A percentile compares a stretch with the other conserved stretches of the same genome.
Evolutionary conservation across 495 filamentous ascomycete genomes (phyloP).

Genomic region (Wilcoxina mikolae): DNA sequence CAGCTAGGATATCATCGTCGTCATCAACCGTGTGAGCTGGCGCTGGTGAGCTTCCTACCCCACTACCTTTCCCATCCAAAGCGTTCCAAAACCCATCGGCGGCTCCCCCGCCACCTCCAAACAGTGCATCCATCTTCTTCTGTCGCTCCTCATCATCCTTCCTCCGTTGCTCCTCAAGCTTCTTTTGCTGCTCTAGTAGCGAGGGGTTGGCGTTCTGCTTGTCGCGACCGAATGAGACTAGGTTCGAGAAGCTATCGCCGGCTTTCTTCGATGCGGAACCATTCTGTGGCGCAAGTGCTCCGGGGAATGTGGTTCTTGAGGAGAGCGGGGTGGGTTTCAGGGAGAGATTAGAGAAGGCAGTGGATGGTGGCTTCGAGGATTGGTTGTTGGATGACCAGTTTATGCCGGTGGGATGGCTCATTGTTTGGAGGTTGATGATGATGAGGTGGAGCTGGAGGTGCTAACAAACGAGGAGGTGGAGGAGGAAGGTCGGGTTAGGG

Average conservation of each 20-base stretch:
- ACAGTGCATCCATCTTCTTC: slow-evolving; percentile 55
- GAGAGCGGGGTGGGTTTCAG: slow-evolving; percentile 15
- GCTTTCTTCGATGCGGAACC: slow-evolving; percentile 28
- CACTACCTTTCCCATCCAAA: slow-evolving; percentile 8
- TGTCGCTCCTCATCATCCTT: slow-evolving; percentile 59
- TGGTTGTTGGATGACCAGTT: slow-evolving; percentile 17
- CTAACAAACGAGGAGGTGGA: no score
- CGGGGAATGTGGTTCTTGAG: no score
- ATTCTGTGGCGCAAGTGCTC: background rate
- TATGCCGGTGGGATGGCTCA: slow-evolving; percentile 21
- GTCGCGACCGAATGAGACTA: slow-evolving; percentile 61
- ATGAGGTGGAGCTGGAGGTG: slow-evolving; percentile 1
- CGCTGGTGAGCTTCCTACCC: background rate
- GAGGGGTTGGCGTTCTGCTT: slow-evolving; percentile 56
- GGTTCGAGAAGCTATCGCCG: slow-evolving; percentile 76
- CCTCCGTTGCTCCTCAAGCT: slow-evolving; percentile 59
- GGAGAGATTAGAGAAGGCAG: slow-evolving; percentile 18
- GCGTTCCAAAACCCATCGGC: slow-evolving; percentile 22
- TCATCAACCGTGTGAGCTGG: slow-evolving; percentile 10
- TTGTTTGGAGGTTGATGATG: slow-evolving; percentile 2
- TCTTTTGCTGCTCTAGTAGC: slow-evolving; percentile 71
- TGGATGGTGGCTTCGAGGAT: slow-evolving; percentile 10
- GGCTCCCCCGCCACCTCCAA: slow-evolving; percentile 41
- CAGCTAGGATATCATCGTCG: slow-evolving; percentile 48
- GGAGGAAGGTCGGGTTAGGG: no score